phyloP scores from a whole-genome alignment of 306 rosid species.

The Luffa acutangula region DNA sequence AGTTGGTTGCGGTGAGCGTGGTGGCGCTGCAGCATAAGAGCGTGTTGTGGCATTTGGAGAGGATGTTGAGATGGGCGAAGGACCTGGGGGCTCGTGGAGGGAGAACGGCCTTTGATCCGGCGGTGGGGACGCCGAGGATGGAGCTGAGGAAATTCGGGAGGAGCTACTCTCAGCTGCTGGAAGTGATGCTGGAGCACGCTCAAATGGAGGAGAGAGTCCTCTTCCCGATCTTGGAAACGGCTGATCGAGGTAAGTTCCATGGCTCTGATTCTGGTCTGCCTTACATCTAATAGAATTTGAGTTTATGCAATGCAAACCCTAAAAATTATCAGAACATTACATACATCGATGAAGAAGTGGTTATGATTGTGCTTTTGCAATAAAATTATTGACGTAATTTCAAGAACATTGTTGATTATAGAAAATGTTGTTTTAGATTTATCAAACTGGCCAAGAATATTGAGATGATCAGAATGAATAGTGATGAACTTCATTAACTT shows the following conservation, averaged over 20 bases:
- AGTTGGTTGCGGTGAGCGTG: constrained; percentile 33
- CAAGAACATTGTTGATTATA: neutral
- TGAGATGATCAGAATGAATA: neutral
- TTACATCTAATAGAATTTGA: neutral
- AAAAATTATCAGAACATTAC: neutral
- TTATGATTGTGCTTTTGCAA: neutral
- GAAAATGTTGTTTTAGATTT: neutral
- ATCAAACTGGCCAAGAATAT: neutral
- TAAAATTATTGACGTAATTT: neutral
- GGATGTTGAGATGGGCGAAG: constrained; percentile 64
- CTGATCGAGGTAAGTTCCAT: constrained; percentile 54
- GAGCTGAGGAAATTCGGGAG: constrained; percentile 57
- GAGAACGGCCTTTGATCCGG: constrained; percentile 45
- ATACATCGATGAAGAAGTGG: neutral
- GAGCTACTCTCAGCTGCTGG: constrained; percentile 71
- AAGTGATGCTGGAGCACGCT: constrained; percentile 78
- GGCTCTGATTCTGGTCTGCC: neutral
- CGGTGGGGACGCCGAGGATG: constrained; percentile 65
- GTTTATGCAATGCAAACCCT: neutral
- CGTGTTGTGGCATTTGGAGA: constrained; percentile 58
- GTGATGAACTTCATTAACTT: neutral
- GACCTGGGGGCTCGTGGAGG: constrained; percentile 69
- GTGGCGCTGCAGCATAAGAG: constrained; percentile 59
- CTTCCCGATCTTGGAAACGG: constrained; percentile 64
- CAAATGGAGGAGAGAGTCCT: constrained; percentile 74